Evolutionary conservation across 1,139 yeast genomes (phyloP), one percentile per base, ranked within the genome.

Genomic region (Pichia kudriavzevii): DNA sequence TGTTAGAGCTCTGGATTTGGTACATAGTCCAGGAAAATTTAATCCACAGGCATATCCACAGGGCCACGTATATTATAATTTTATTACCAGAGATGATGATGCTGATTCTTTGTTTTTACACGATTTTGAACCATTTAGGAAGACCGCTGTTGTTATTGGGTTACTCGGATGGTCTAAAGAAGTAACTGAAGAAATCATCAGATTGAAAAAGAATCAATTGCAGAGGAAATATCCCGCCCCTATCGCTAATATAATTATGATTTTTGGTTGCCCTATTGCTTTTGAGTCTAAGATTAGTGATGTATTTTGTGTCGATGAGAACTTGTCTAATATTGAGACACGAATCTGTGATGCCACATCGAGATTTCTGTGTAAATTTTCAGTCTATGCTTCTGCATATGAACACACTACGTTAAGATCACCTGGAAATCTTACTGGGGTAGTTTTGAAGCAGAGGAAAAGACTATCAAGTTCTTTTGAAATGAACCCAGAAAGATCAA

Each of bases 71-170:
- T 55, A 75, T 12, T 80, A 71, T 47, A 79, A 79, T 38, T 75
- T 76, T 44, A 60, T 56, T 16, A 58, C 72, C 0, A 49, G 68
- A 2, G 56, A 63, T 22, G 69, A 70, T 10, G 84, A 79, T 40
- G 63, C 67, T 17, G 83, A 78, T 34, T 63, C 69, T 15, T 60
- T 76, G 8, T 79, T 82, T 41, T 62, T 88, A 36, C 84, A 82
- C 47, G 96, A 88, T 56, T 76, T 88, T 45, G 97, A 91, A 56
- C 95, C 95, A 1, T 84, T 70, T 56, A 61, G 97, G 35, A 85
- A 85, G 54, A 71, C 78, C 0, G 77, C 80, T 44, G 65, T 79
- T 5, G 65, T 82, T 1, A 51, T 88, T 23, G 95, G 93, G 0
- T 49, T 82, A 16, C 72, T 76, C 1, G 59, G 63, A 26, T 74